Evolutionary conservation across 768 basidiomycete species (phyloP), one percentile per base, ranked within the genome.

Genomic region (Boletus patriciae): DNA sequence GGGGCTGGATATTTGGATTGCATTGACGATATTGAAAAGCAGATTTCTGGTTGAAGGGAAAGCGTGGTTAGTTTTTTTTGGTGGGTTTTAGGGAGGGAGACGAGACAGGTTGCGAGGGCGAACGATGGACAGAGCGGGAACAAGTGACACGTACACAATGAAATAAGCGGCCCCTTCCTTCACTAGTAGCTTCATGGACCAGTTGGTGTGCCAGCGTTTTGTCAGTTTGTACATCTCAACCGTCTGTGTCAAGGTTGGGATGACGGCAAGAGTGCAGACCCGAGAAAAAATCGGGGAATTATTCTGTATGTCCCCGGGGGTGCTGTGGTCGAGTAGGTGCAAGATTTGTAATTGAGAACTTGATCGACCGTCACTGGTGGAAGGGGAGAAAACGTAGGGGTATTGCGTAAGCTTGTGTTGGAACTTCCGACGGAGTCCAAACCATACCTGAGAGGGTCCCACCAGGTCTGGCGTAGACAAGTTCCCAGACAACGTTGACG

Each of bases 111-210:
- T n/a, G n/a, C n/a, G n/a, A 42, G 6, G n/a, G 18, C 6, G 29
- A 13, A 23, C 6, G 16, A 38, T 15, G 18, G 16, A 27, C 8
- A 19, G 10, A 49, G 25, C 19, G n/a, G n/a, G 7, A 21, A 12
- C 6, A 15, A 18, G 40, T 18, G 6, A 10, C 7, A 54, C 64
- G 4, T 40, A 65, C 64, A 57, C 34, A 16, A 59, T 2, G 19
- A 62, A 66, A 44, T 66, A 66, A 3, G 42, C n/a, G 0, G 50
- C n/a, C 1, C 61, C 64, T 19, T 66, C 61, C 6, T 34, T 46
- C 10, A 45, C 11, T 16, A 64, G 50, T 1, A 55, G 33, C 13
- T 34, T 7, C 46, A 66, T 54, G 16, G 25, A 34, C 0, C n/a
- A 48, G 25, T 53, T 66, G 6, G 21, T 19, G 5, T 48, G 21